phyloP scores from a whole-genome alignment of 305 asterid genomes.

The Fraxinus paxiana region DNA sequence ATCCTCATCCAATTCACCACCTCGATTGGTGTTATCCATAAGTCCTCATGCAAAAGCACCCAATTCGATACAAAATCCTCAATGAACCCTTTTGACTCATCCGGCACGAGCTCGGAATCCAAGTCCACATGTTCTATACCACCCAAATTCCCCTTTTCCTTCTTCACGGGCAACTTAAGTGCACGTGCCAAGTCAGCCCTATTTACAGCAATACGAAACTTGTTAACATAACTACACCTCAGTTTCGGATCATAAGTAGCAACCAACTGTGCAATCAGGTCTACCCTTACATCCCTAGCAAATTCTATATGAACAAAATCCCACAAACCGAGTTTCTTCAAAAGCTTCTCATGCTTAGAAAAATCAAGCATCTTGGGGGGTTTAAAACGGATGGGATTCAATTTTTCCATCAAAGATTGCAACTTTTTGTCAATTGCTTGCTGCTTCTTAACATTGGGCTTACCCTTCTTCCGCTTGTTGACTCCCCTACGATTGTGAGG shows the following conservation, averaged over 20 bases:
- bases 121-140: conserved; percentile 42
- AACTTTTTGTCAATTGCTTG: conserved; percentile 37
- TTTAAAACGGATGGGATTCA: conserved; percentile 55
- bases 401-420: conserved; percentile 31
- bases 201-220: conserved; percentile 35
- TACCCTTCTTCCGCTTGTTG: conserved; percentile 44
- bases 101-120: conserved; percentile 40
- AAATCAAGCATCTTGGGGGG: conserved; percentile 39
- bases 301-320: conserved; percentile 52
- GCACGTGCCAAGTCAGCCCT: conserved; percentile 62
- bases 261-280: conserved; percentile 57
- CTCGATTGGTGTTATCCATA: conserved; percentile 65
- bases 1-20: conserved; percentile 50
- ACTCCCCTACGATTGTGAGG: conserved; percentile 26
- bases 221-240: conserved; percentile 44
- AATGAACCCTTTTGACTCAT: conserved; percentile 48
- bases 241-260: conserved; percentile 43
- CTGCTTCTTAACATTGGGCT: conserved; percentile 26
- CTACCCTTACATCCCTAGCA: conserved; percentile 46
- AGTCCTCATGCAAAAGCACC: conserved; percentile 73
- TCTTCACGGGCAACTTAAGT: conserved; percentile 48
- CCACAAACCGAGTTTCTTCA: conserved; percentile 65
- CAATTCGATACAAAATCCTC: conserved; percentile 49
- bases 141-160: conserved; percentile 38
- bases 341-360: conserved; percentile 40